Evolutionary conservation across 352 stramenopile genomes (phyloP), one percentile per base, ranked within the genome.

Genomic region (Globisporangium splendens): DNA sequence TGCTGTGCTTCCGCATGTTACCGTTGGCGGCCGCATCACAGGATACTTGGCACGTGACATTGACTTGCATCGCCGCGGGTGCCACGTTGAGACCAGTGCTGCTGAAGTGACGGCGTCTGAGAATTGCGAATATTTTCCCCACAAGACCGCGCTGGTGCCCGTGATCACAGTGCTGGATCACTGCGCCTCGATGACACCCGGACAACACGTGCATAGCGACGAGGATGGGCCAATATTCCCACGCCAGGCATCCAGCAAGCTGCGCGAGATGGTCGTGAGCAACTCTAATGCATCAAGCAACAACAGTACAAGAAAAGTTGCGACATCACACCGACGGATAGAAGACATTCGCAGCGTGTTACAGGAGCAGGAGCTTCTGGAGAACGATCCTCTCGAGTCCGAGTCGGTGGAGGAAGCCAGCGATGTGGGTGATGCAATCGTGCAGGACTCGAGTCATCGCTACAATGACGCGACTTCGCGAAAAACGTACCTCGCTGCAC

Each of bases 111-210:
- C 67, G 0, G 64, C 63, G 12, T 61, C 83, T 2, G 49, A 57
- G 1, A 73, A 79, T 63, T 93, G 80, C 61, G 68, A 70, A 3
- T 93, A 93, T 49, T 93, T 86, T 12, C 77, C 81, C 13, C 66
- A 88, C 66, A 58, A 79, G 22, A 69, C 66, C 1, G 81, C 81
- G n/a, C 62, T 86, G 15, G 70, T 91, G 17, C 75, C 83, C 2
- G 61, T 89, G 43, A 81, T 93, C 59, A 83, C 75, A 3, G 73
- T 90, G 0, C 10, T 71, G 8, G 77, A 89, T 54, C 59, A 60
- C 10, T 33, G 8, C 20, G 46, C 47, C 57, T 67, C 50, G n/a
- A 20, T 8, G 28, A 35, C 28, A 11, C 24, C 24, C 24, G 24
- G 24, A 31, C 28, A 35, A 10, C 3, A n/a, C 18, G 35, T 10